A percentile compares a stretch with the other conserved stretches of the same genome.
Conservation (phyloP, 306 rosid species). For the Alnus rubra region DNA sequence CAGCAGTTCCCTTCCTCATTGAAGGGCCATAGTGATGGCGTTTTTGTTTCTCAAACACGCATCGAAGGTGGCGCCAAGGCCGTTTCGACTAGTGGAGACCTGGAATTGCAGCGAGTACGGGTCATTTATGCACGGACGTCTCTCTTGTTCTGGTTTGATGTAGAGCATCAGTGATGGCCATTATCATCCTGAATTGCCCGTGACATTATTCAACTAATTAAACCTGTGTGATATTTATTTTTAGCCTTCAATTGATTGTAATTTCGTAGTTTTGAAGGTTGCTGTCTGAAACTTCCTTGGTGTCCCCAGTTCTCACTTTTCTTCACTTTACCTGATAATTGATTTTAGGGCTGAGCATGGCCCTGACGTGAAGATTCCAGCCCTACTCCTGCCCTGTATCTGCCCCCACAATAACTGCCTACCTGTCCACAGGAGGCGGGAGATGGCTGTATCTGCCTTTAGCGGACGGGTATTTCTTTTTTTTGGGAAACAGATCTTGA, state of each 20-base stretch:
- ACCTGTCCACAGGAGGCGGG: too few relatives aligned
- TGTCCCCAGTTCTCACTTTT: too few relatives aligned
- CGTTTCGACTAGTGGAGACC: slow-evolving; percentile 72
- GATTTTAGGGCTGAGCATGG: too few relatives aligned
- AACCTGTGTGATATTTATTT: slow-evolving; percentile 24
- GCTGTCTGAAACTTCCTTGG: not conserved
- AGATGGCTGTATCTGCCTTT: too few relatives aligned
- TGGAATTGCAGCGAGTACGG: slow-evolving; percentile 83
- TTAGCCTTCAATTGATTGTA: not conserved
- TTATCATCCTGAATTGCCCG: slow-evolving; percentile 19
- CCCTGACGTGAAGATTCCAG: too few relatives aligned
- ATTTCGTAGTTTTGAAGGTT: slow-evolving; percentile 15
- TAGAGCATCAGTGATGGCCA: slow-evolving; percentile 53
- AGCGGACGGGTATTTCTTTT: too few relatives aligned
- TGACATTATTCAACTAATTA: slow-evolving; percentile 23
- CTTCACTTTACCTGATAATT: too few relatives aligned
- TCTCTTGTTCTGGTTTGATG: slow-evolving; percentile 92
- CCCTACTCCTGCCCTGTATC: too few relatives aligned
- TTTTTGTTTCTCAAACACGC: slow-evolving; percentile 88
- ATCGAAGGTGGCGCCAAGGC: slow-evolving; percentile 97
- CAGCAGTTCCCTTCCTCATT: slow-evolving; percentile 42
- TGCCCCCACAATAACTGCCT: too few relatives aligned
- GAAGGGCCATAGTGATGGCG: slow-evolving; percentile 54
- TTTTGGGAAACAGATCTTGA: too few relatives aligned
- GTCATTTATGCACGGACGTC: slow-evolving; percentile 81